Evolutionary conservation across 805 yeast species (phyloP), one percentile per base, ranked within the genome.

Genomic region (Yamadazyma tumulicola): DNA sequence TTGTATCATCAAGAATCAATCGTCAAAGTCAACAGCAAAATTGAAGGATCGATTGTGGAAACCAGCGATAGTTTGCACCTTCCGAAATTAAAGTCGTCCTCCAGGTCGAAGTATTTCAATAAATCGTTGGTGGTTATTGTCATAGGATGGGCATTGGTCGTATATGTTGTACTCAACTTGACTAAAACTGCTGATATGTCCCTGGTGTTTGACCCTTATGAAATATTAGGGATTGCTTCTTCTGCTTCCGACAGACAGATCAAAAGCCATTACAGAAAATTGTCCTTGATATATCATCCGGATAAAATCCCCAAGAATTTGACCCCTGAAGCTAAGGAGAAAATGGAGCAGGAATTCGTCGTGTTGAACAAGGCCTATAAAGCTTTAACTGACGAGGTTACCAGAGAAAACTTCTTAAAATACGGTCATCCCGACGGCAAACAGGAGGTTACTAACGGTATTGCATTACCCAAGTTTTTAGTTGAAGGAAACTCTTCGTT

Each of bases 371-470:
- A 85, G 60, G 99, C 99, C 17, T 88, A 94, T 64, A 85, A 88
- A 60, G 86, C 98, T 0, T 74, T 93, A 45, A 94, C 98, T 10
- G 97, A 93, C 60, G 96, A 86, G 47, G 73, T 69, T 8, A 79
- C 85, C 3, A 83, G 78, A 49, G 85, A 85, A 48, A 93, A 93
- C 56, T 88, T 75, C 57, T 66, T 81, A 49, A 80, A 77, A 48
- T 93, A 82, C 52, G 99, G 99, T 32, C 96, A 94, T 56, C 99
- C 99, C 4, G 99, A 93, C 64, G 98, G 98, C 27, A 96, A 95
- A 26, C 95, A 86, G 59, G 85, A 85, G 18, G 72, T 82, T 13
- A 67, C 82, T 14, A 96, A 87, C 56, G 98, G 98, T 42, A 88
- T 93, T 58, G 99, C 97, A 0, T 64, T 93, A 46, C 99, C 99